Conservation (phyloP, 1,284 basidiomycete species). For the Moesziomyces antarcticus region DNA sequence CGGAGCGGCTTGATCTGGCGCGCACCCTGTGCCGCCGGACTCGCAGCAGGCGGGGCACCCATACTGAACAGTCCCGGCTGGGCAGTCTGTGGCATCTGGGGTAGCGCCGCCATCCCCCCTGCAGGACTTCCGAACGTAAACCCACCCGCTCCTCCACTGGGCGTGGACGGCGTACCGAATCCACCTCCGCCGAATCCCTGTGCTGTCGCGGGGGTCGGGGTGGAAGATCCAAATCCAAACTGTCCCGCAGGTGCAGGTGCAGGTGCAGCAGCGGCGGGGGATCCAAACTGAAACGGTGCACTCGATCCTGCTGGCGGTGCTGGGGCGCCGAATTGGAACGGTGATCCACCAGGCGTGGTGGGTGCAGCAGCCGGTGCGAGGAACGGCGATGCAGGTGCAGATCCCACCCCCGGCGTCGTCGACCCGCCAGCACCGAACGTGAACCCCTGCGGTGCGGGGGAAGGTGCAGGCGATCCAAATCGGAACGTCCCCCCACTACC, state of each 20-base stretch:
- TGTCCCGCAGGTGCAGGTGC: neutral
- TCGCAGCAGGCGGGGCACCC: constrained; percentile 35
- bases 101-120: neutral
- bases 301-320: neutral
- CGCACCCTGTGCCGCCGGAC: constrained; percentile 5
- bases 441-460: constrained; percentile 16
- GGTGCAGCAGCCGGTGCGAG: constrained; percentile 18
- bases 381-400: constrained; percentile 30
- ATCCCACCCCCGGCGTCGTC: constrained; percentile 22
- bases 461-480: constrained; percentile 32
- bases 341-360: constrained; percentile 20
- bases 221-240: too few species aligned
- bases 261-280: constrained; percentile 11
- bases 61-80: constrained; percentile 50
- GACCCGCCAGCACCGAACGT: constrained; percentile 22
- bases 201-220: too few species aligned
- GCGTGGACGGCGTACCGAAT: neutral
- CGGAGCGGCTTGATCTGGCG: constrained; percentile 58
- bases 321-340: constrained; percentile 40
- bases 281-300: constrained; percentile 24
- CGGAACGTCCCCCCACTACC: constrained; percentile 15
- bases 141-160: neutral
- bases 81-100: constrained; percentile 16
- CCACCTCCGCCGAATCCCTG: neutral
- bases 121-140: constrained; percentile 1